Conservation (phyloP, 805 yeast genomes). For the Lachancea meyersii region DNA sequence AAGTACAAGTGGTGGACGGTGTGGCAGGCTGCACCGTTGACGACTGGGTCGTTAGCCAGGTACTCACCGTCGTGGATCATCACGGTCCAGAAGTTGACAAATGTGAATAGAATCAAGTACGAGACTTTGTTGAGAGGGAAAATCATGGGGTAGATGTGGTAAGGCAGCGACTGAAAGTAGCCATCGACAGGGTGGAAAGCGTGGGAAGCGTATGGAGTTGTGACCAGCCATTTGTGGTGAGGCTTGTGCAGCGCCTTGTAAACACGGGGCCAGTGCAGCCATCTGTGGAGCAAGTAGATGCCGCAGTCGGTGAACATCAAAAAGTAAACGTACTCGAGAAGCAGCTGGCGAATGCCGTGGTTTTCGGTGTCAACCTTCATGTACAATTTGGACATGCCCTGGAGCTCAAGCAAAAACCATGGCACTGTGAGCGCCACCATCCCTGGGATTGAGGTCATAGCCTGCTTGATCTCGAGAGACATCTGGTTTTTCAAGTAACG, state of each 20-base stretch:
- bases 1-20: conserved; percentile 94
- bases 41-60: conserved; percentile 84
- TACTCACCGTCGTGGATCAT: conserved; percentile 98
- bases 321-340: conserved; percentile 67
- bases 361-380: conserved; percentile 53
- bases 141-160: conserved; percentile 84
- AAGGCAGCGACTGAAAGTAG: conserved; percentile 85
- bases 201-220: conserved; percentile 97
- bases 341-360: conserved; percentile 62
- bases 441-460: conserved; percentile 73
- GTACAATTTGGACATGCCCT: conserved; percentile 78
- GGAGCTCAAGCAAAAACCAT: conserved; percentile 78
- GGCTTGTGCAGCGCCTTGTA: conserved; percentile 90
- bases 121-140: conserved; percentile 89
- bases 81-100: conserved; percentile 96
- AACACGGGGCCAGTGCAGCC: conserved; percentile 86
- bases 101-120: conserved; percentile 74
- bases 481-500: conserved; percentile 92
- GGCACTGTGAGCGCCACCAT: conserved; percentile 88
- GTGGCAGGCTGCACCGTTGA: conserved; percentile 98
- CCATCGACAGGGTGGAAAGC: conserved; percentile 99
- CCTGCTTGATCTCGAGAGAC: conserved; percentile 72
- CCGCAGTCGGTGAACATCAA: conserved; percentile 91
- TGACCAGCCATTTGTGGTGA: conserved; percentile 98
- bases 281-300: conserved; percentile 85